Evolutionary conservation across 331 rosid species (phyloP).

Genomic region (Quercus tomentella): DNA sequence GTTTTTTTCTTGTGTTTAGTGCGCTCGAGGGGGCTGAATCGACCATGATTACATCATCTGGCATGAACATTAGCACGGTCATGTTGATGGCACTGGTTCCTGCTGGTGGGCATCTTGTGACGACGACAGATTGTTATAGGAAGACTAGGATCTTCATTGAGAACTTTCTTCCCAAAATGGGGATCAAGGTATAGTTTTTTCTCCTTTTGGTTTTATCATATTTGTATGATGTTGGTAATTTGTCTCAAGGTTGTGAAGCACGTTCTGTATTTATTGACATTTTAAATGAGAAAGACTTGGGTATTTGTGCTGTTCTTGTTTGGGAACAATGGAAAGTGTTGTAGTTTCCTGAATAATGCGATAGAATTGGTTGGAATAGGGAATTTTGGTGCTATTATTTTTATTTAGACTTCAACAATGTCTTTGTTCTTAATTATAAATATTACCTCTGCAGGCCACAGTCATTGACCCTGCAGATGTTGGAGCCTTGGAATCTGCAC

Average conservation of each 20-base stretch:
- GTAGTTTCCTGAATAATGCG: not conserved
- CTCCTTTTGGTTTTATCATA: not conserved
- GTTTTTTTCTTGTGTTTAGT: constrained; percentile 40
- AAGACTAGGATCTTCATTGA: constrained; percentile 91
- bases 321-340: not conserved
- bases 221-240: not conserved
- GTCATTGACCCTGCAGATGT: constrained; percentile 88
- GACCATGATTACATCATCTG: constrained; percentile 85
- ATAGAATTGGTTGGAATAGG: not conserved
- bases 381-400: not conserved
- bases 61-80: constrained; percentile 88
- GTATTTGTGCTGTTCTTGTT: not conserved
- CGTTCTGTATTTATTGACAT: not conserved
- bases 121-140: constrained; percentile 94
- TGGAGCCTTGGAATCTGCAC: constrained; percentile 62
- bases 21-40: constrained; percentile 97
- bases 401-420: not conserved
- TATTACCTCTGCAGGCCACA: constrained; percentile 49
- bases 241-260: not conserved
- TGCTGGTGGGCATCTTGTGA: constrained; percentile 95
- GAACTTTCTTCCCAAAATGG: constrained; percentile 88
- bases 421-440: constrained; percentile 6
- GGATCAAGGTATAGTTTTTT: constrained; percentile 58
- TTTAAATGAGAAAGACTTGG: not conserved
- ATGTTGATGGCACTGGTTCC: constrained; percentile 87